Percentiles rank a stretch among this genome's conserved stretches.
These are phyloP conservation scores for Psilocybe sp. DNA, from an alignment of 768 basidiomycete species.

Conservation along the genomic window DNA sequence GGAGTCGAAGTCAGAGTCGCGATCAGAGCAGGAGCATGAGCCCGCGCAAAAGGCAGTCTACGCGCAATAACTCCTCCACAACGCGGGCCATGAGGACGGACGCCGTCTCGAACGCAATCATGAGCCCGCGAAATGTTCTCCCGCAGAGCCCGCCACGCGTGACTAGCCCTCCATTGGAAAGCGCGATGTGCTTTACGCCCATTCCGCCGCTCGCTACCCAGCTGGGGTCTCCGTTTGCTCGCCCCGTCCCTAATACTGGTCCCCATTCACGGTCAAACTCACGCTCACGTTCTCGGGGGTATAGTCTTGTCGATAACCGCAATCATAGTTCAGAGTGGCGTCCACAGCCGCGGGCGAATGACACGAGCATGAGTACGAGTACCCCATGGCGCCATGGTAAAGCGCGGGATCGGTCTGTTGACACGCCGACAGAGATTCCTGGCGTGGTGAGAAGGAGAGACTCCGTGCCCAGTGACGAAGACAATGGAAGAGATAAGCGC, in stretches of 20 bases:
- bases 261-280: background rate
- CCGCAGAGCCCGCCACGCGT: constrained; percentile 57
- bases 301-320: too few relatives aligned
- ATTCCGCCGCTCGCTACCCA: constrained; percentile 7
- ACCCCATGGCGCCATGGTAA: too few relatives aligned
- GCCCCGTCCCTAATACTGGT: background rate
- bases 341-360: too few relatives aligned
- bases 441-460: too few relatives aligned
- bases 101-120: background rate
- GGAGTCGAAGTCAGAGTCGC: background rate
- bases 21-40: background rate
- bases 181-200: constrained; percentile 52
- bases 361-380: too few relatives aligned
- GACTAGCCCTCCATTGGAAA: constrained; percentile 55
- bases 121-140: constrained; percentile 28
- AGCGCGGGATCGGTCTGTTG: too few relatives aligned
- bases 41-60: background rate
- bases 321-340: too few relatives aligned
- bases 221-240: background rate
- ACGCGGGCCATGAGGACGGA: background rate
- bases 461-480: too few relatives aligned
- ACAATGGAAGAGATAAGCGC: too few relatives aligned
- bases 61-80: background rate
- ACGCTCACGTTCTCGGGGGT: background rate
- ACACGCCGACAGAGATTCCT: too few relatives aligned